Evolutionary conservation across 2,329 filamentous ascomycete genomes (phyloP), one percentile per base, ranked within the genome.

Genomic region (Colletotrichum zoysiae): DNA sequence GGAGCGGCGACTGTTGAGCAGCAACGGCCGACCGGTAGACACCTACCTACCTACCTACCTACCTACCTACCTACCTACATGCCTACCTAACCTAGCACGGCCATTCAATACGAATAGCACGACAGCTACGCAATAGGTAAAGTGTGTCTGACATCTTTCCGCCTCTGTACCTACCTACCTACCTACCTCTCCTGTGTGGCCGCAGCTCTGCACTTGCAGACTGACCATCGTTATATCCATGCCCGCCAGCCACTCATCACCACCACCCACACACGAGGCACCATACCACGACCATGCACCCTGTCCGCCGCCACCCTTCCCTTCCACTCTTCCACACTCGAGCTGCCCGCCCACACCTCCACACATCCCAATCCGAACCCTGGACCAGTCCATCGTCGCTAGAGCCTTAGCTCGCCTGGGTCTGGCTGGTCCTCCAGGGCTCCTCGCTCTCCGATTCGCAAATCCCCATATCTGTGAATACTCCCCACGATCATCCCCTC

Each of bases 401-500:
- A 64, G 20, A 64, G 61, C 50, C 26, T 66, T 71, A 67, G 68
- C 44, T 63, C 33, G 58, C 46, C 46, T 40, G 51, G 44, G 48
- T 35, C 55, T 51, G 44, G 23, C 57, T 38, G 33, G 16, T 58
- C 53, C 42, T 42, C 56, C 57, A 50, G 38, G 56, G 30, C 71
- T 67, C 57, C 63, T 64, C 63, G 38, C 35, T 40, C 71, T 71
- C 68, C 64, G 63, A 62, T 63, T 67, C 59, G 63, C 44, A 69
- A 65, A 63, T 63, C 69, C 60, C 61, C 72, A 73, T 73, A 74
- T 60, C 61, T 73, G 9, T 4, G 46, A 48, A 48, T 48, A 68
- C 64, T 65, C 63, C 63, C 69, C 58, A 69, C 68, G 70, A 73
- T 73, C 20, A 48, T 48, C 67, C 70, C 70, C 48, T 71, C 70